Base-by-base conservation (phyloP, 805 yeast genomes). In the Candida oleophila region DNA sequence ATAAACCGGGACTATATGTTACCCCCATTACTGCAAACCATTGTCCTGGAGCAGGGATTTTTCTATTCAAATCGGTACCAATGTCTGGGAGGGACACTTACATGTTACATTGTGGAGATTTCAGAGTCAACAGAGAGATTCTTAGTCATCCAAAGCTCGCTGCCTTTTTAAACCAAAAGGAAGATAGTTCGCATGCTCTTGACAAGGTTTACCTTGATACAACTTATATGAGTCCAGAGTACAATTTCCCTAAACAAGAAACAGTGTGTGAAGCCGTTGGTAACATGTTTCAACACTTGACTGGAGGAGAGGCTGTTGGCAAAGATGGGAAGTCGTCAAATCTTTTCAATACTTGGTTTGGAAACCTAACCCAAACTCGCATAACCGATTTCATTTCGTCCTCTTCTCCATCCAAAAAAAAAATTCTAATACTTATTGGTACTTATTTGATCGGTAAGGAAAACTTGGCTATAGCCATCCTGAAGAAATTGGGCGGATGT, bases 391-490 rank as follows among this genome's bases (percentile, higher is more conserved):
- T 69, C 44, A 34, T 59, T 5, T 48, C 50, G 9, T 28, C 47
- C 38, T 35, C 51, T 19, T 46, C 45, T 12, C 43, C n/a, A 3
- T 60, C 58, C 43, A 67, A 65, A 54, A 69, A 69, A 47, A 71
- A 73, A 46, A 73, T 76, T 49, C 64, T 87, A 49, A 77, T 84
- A 7, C 68, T 87, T 8, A 83, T 94, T 14, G 98, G 98, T 0
- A 83, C 96, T 0, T 94, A 94, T 62, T 80, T 91, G 2, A 90
- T 94, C 34, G 99, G 99, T 2, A 94, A 94, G 60, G 99, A 94
- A 61, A 79, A 85, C 47, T 62, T 94, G 22, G 97, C 96, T 0
- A 64, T 88, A 5, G 70, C 79, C 0, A 67, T 87, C 11, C 87
- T 89, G 54, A 66, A 76, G 42, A 58, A 55, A 18, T 55, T 86